These are phyloP conservation scores for Epichloe uncinata DNA, from an alignment of 2,329 filamentous ascomycete genomes.

Conservation along the genomic window DNA sequence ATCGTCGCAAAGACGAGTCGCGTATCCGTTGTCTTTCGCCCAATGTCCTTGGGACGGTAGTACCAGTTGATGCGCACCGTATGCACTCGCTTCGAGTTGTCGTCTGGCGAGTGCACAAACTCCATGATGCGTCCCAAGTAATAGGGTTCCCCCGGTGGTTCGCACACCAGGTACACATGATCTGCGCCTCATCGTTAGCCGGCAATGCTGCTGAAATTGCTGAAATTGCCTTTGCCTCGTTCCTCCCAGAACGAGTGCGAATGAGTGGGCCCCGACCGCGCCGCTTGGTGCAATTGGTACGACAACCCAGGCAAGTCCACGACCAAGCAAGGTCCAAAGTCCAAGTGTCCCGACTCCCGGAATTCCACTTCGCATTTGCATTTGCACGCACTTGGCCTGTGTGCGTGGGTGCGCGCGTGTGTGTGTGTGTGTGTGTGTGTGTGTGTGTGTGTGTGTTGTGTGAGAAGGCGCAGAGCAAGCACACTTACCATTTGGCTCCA, in stretches of 20 bases:
- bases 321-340: slow-evolving; percentile 1
- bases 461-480: no score
- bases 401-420: no score
- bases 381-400: background rate
- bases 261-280: slow-evolving; percentile 6
- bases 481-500: no score
- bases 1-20: slow-evolving; percentile 90
- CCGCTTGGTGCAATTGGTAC: slow-evolving; percentile 5
- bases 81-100: slow-evolving; percentile 61
- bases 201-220: slow-evolving; percentile 2
- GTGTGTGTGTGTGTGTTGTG: no score
- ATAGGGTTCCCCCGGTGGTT: slow-evolving; percentile 94
- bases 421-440: no score
- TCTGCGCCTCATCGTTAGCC: slow-evolving; percentile 26
- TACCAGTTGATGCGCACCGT: slow-evolving; percentile 94
- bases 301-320: background rate
- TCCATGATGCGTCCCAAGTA: slow-evolving; percentile 98
- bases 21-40: slow-evolving; percentile 80
- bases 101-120: slow-evolving; percentile 73
- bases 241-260: slow-evolving; percentile 1
- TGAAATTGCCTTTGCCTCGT: slow-evolving; percentile 4
- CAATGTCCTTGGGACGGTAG: slow-evolving; percentile 91
- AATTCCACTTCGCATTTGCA: background rate
- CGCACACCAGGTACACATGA: slow-evolving; percentile 91
- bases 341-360: background rate